Conservation (phyloP, 2,329 filamentous ascomycete genomes). For the Clathrospora elynae region DNA sequence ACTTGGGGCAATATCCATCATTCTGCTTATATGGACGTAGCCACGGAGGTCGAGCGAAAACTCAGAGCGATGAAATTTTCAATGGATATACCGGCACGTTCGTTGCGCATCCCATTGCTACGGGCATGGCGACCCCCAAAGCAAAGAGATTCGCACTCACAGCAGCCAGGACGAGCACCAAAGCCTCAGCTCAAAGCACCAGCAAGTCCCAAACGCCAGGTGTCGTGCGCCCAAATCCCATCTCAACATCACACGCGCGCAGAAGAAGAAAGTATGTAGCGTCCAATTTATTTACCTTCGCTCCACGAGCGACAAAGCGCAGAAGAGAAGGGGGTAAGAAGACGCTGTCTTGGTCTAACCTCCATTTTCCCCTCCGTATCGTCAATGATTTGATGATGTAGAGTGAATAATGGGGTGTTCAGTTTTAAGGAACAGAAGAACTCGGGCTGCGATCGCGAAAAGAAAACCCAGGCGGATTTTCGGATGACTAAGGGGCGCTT, state of each 20-base stretch:
- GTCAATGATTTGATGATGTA: constrained; percentile 64
- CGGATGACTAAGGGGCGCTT: constrained; percentile 36
- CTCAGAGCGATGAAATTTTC: too few relatives aligned
- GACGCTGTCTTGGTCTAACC: constrained; percentile 59
- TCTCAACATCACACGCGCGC: not conserved
- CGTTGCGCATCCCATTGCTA: too few relatives aligned
- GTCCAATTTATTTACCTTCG: constrained; percentile 55
- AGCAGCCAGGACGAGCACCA: too few relatives aligned
- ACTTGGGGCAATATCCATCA: too few relatives aligned
- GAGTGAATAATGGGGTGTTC: constrained; percentile 66
- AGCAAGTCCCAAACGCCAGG: not conserved
- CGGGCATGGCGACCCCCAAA: too few relatives aligned
- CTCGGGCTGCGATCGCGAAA: constrained; percentile 23
- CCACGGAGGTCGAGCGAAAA: too few relatives aligned
- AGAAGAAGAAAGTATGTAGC: constrained; percentile 43
- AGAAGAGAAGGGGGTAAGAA: constrained; percentile 64
- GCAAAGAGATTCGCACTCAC: too few relatives aligned
- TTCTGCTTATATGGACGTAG: too few relatives aligned
- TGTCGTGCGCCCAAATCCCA: not conserved
- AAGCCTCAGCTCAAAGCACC: too few relatives aligned
- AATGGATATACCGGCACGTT: too few relatives aligned
- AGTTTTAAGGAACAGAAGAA: constrained; percentile 46
- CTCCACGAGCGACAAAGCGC: constrained; percentile 46
- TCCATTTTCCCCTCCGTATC: constrained; percentile 71
- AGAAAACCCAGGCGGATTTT: constrained; percentile 22